These are phyloP conservation scores for Corynascus novoguineensis DNA, from an alignment of 495 filamentous ascomycete genomes.

Conservation along the genomic window DNA sequence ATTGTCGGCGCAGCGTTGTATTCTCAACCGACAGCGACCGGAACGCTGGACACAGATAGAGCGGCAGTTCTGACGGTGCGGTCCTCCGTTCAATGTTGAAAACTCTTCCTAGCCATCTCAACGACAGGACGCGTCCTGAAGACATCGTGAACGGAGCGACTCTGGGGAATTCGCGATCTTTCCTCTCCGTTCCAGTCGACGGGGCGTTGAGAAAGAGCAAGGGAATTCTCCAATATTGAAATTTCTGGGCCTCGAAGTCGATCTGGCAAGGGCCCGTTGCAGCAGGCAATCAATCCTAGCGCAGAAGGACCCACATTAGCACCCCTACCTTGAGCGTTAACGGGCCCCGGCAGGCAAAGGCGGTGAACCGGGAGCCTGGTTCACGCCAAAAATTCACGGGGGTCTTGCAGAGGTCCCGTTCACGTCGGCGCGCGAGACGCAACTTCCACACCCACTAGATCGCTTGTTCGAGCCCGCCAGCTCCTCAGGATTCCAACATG, in stretches of 20 bases:
- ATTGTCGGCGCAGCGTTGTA: constrained; percentile 1
- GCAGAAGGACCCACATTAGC: too few species aligned
- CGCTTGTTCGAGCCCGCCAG: constrained; percentile 10
- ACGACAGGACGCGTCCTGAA: constrained; percentile 19
- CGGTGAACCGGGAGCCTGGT: constrained; percentile 12
- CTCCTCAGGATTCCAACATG: constrained; percentile 51
- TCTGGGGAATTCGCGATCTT: background rate
- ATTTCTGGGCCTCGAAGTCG: background rate
- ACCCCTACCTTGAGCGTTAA: background rate
- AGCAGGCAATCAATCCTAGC: constrained; percentile 14
- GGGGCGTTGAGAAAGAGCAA: background rate
- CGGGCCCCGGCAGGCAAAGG: constrained; percentile 25
- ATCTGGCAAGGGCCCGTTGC: constrained; percentile 12
- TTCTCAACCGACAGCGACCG: constrained; percentile 1
- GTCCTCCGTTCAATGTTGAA: constrained; percentile 34
- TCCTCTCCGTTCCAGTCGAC: background rate
- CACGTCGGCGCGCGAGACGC: constrained; percentile 6
- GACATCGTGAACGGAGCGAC: constrained; percentile 19
- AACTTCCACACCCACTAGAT: constrained; percentile 10
- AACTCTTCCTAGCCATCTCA: constrained; percentile 39
- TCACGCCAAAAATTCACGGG: constrained; percentile 23
- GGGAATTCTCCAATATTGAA: background rate
- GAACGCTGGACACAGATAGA: constrained; percentile 43
- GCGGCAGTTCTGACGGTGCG: constrained; percentile 32
- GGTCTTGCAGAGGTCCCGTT: background rate